Base-by-base conservation (phyloP, 257 asterid species). In the Solanum sitiens region DNA sequence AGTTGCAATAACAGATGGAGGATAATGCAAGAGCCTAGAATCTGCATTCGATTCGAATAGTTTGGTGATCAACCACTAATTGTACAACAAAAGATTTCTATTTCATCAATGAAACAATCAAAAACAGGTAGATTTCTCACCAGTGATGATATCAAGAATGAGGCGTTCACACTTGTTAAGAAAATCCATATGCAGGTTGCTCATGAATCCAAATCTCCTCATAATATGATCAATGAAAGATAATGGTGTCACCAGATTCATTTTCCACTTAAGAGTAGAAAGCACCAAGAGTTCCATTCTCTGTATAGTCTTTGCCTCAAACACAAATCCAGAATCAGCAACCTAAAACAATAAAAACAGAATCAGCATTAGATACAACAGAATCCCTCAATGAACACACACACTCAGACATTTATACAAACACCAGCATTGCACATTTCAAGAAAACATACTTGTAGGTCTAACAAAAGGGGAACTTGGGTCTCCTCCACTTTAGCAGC, bases 401-500 rank as follows among this genome's bases (percentile, higher is more conserved):
- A 53, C 77, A 91, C 71, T 88, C 86, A 79, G 6, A 85, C 94
- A 91, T 89, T 88, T 21, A 32, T 77, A 85, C 91, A 90, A 89
- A 87, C 92, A 90, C 83, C 88, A 53, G 87, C 87, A 91, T 12
- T 88, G 87, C 90, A 83, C 73, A 16, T 42, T 33, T 47, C 45
- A 59, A 61, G 75, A 23, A 15, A 84, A 89, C 95, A 65, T 92
- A 95, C 99, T 90, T 95, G 99, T n/a, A 97, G 91, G 91, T 97
- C 98, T 65, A 96, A 86, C 11, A 97, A 89, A 83, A 95, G 94
- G 23, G 99, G 98, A 83, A 96, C 98, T 89, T 94, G 98, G 88
- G 93, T 95, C 88, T 97, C 98, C 92, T 97, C 99, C 91, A 97
- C 91, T 87, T 97, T 97, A 0, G 99, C 98, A 92, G 99, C 99